Conservation (phyloP, 495 filamentous ascomycete genomes). For the Entonaema liquescens region DNA sequence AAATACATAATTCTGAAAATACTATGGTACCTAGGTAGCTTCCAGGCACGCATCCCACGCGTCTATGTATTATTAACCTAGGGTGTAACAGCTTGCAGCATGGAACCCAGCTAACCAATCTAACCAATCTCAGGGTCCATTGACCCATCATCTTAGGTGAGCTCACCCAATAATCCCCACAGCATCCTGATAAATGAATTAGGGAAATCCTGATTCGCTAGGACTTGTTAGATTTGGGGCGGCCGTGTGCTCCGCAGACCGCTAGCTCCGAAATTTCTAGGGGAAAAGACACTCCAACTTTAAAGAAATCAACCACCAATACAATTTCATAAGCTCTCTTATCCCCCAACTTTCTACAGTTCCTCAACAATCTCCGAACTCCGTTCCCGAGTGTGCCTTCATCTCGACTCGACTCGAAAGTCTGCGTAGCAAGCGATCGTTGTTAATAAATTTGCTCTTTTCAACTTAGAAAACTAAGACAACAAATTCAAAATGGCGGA, state of each 20-base stretch:
- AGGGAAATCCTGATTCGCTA: conserved; percentile 33
- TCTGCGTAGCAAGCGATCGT: conserved; percentile 15
- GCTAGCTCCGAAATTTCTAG: conserved; percentile 32
- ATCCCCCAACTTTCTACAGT: conserved; percentile 5
- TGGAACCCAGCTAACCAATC: background rate
- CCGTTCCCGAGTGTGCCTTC: conserved; percentile 13
- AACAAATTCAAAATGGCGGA: conserved; percentile 66
- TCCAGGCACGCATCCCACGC: background rate
- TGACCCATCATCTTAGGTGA: conserved; percentile 15
- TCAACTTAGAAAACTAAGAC: conserved; percentile 1
- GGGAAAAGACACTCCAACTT: conserved; percentile 33
- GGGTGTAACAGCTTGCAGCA: background rate
- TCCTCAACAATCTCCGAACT: conserved; percentile 24
- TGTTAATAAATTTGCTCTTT: conserved; percentile 22
- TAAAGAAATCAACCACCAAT: conserved; percentile 28
- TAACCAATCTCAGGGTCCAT: conserved; percentile 12
- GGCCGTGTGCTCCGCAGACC: conserved; percentile 32
- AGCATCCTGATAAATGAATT: conserved; percentile 39
- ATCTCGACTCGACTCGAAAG: conserved; percentile 12
- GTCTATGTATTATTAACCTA: too few relatives aligned
- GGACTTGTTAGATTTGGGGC: conserved; percentile 11
- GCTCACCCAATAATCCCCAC: conserved; percentile 28
- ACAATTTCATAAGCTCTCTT: conserved; percentile 28
- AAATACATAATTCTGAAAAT: background rate
- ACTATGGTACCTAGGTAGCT: background rate